Conservation (phyloP, 192 early-diverging fungal genomes). For the Coemansia sp. region DNA sequence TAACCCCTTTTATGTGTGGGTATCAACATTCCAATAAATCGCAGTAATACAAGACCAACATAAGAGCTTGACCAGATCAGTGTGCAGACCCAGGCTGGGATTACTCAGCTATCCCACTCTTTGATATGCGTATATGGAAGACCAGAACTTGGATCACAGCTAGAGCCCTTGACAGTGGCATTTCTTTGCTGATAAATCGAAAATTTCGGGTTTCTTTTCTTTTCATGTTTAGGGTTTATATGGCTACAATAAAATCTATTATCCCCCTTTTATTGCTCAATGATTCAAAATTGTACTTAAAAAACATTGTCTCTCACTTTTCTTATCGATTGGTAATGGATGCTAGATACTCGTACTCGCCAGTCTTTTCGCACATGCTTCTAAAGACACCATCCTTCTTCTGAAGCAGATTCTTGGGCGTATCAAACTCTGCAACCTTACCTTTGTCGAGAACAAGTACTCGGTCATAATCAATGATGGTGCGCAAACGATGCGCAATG, state of each 20-base stretch:
- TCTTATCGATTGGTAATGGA: background rate
- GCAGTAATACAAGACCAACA: no score
- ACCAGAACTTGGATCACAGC: no score
- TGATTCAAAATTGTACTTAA: background rate
- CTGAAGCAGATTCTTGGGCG: slow-evolving; percentile 67
- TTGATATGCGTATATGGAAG: no score
- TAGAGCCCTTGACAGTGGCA: no score
- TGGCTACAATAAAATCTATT: background rate
- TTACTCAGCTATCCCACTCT: no score
- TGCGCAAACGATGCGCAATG: slow-evolving; percentile 86
- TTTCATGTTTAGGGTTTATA: background rate
- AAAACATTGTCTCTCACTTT: background rate
- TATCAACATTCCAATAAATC: no score
- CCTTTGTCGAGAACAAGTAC: no score
- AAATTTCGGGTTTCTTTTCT: background rate
- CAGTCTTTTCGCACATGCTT: no score
- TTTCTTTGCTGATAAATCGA: no score
- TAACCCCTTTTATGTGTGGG: no score
- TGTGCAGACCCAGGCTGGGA: no score
- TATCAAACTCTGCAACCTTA: slow-evolving; percentile 76
- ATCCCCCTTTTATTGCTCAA: background rate
- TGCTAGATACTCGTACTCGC: slow-evolving; percentile 67
- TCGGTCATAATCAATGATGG: slow-evolving; percentile 83
- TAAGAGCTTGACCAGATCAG: no score
- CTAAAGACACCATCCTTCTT: slow-evolving; percentile 55